Percentiles rank a stretch among this genome's conserved stretches.
phyloP scores from a whole-genome alignment of 1,284 basidiomycete genomes.

The Naganishia cerealis region DNA sequence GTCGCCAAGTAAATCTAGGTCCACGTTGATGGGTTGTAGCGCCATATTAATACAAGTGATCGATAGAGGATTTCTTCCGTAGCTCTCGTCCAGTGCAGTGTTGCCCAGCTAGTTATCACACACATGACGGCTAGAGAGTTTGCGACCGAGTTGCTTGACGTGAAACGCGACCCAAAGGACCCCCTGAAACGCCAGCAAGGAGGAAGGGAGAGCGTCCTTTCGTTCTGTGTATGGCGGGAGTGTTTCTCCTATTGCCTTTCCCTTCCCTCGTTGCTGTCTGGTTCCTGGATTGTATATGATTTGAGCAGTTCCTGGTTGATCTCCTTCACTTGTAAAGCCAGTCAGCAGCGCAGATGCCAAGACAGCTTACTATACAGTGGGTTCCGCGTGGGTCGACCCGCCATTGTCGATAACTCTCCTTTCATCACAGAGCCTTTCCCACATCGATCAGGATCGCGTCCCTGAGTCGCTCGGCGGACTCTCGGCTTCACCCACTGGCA shows the following conservation, averaged over 20 bases:
- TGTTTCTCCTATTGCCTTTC: too few species aligned
- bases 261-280: too few species aligned
- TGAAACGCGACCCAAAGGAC: conserved; percentile 14
- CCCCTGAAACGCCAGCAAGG: too few species aligned
- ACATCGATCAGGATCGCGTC: conserved; percentile 17
- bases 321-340: not conserved
- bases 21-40: conserved; percentile 15
- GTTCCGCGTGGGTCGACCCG: not conserved
- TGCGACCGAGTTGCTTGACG: not conserved
- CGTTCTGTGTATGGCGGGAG: not conserved
- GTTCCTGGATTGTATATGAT: too few species aligned
- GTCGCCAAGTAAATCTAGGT: conserved; percentile 45
- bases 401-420: too few species aligned
- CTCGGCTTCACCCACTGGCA: conserved; percentile 6
- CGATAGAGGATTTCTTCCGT: conserved; percentile 36
- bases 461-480: not conserved
- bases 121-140: conserved; percentile 35
- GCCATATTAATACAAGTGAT: conserved; percentile 21
- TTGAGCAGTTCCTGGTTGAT: too few species aligned
- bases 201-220: too few species aligned
- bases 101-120: too few species aligned
- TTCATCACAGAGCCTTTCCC: conserved; percentile 2
- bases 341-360: not conserved
- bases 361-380: conserved; percentile 12
- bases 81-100: conserved; percentile 47